Percentiles rank a stretch among this genome's conserved stretches.
Evolutionary conservation across 2,329 filamentous ascomycete genomes (phyloP).

Genomic region (Aspergillus sp.): DNA sequence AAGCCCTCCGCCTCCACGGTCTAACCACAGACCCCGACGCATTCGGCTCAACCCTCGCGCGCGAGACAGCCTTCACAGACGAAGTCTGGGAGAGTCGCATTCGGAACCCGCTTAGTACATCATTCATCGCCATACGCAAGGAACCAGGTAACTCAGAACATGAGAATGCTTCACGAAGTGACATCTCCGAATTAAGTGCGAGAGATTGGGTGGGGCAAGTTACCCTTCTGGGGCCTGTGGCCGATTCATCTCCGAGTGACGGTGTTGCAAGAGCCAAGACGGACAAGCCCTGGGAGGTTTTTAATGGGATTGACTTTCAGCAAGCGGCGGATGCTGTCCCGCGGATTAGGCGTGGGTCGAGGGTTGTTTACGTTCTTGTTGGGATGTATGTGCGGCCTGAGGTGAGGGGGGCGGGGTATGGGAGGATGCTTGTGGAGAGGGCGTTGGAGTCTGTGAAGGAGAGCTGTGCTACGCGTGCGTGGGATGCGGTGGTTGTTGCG

Average conservation of each 20-base stretch:
- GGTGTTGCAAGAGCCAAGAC: too few species aligned
- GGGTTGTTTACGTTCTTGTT: neutral
- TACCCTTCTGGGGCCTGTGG: neutral
- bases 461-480: neutral
- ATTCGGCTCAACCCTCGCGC: neutral
- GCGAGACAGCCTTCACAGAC: neutral
- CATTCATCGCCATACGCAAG: neutral
- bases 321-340: neutral
- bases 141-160: too few species aligned
- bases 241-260: neutral
- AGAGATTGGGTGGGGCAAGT: neutral
- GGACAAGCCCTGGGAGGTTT: neutral
- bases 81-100: neutral
- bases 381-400: constrained; percentile 4
- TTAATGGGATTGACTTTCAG: neutral
- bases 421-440: neutral
- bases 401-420: neutral
- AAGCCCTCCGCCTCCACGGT: neutral
- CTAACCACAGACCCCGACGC: neutral
- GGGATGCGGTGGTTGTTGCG: neutral
- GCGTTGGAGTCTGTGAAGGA: neutral
- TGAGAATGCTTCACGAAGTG: too few species aligned
- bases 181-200: too few species aligned
- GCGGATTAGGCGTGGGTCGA: neutral
- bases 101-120: neutral